These are phyloP conservation scores for Candolleomyces eurysporus DNA, from an alignment of 768 basidiomycete genomes.

Conservation along the genomic window DNA sequence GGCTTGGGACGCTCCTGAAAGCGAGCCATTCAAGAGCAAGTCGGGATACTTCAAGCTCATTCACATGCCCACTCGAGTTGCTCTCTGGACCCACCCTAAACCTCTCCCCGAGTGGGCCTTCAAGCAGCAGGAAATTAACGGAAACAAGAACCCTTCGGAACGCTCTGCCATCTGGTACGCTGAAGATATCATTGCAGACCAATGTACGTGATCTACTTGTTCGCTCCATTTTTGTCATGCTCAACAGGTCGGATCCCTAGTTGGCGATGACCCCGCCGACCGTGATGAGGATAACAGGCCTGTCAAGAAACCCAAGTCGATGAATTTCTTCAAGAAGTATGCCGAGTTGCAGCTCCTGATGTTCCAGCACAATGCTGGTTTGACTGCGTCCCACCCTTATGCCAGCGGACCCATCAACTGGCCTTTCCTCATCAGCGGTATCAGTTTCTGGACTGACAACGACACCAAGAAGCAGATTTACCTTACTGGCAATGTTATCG, in stretches of 20 bases:
- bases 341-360: conserved; percentile 90
- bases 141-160: conserved; percentile 88
- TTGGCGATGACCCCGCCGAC: conserved; percentile 52
- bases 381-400: conserved; percentile 97
- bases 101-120: conserved; percentile 95
- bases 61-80: conserved; percentile 86
- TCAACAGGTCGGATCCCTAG: conserved; percentile 28
- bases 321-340: conserved; percentile 96
- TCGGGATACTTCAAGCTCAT: conserved; percentile 89
- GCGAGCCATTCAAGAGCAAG: conserved; percentile 90
- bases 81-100: conserved; percentile 88
- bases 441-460: conserved; percentile 97
- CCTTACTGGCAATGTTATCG: conserved; percentile 89
- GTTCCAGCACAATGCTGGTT: conserved; percentile 98
- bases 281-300: conserved; percentile 47
- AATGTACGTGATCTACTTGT: conserved; percentile 47
- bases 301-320: conserved; percentile 68
- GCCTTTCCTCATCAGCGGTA: conserved; percentile 95
- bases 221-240: not conserved
- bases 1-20: conserved; percentile 62
- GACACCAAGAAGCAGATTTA: conserved; percentile 91
- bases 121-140: conserved; percentile 97
- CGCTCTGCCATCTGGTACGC: conserved; percentile 86
- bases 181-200: conserved; percentile 75
- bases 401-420: conserved; percentile 95